These are phyloP conservation scores for Gypsophila paniculata DNA, from an alignment of 179 eudicot genomes.

Conservation along the genomic window DNA sequence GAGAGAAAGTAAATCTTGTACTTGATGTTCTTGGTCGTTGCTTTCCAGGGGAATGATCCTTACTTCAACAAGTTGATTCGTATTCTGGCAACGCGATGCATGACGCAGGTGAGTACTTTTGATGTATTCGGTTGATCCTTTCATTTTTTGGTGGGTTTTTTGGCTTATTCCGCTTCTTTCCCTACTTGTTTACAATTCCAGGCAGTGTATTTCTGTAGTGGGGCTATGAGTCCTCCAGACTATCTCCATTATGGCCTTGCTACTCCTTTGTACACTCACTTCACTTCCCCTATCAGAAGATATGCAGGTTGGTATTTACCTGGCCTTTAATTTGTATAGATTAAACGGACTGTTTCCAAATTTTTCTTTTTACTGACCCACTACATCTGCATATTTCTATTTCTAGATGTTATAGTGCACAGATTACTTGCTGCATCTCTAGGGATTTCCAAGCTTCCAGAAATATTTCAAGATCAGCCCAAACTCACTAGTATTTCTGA, in stretches of 20 bases:
- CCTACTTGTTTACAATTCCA: conserved; percentile 25
- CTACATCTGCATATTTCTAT: neutral
- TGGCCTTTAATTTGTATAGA: no score
- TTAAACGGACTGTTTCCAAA: no score
- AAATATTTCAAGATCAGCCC: conserved; percentile 70
- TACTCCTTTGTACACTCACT: conserved; percentile 83
- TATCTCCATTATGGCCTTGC: conserved; percentile 91
- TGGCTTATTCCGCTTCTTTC: neutral
- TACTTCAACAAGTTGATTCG: conserved; percentile 94
- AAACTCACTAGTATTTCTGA: conserved; percentile 86
- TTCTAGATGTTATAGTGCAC: conserved; percentile 92
- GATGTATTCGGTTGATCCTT: neutral
- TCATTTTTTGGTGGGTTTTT: conserved; percentile 8
- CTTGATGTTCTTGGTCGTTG: conserved; percentile 11
- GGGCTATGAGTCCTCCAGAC: conserved; percentile 89
- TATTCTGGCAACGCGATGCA: conserved; percentile 93
- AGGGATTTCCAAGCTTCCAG: conserved; percentile 81
- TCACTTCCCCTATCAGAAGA: conserved; percentile 95
- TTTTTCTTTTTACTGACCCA: neutral
- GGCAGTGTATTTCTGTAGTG: conserved; percentile 98
- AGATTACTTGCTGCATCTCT: conserved; percentile 90
- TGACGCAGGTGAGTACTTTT: conserved; percentile 75
- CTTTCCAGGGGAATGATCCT: conserved; percentile 74
- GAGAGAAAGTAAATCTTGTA: neutral
- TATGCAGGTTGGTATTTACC: conserved; percentile 86